Evolutionary conservation across 2,329 filamentous ascomycete species (phyloP).

Genomic region (Grosmannia penicillata): DNA sequence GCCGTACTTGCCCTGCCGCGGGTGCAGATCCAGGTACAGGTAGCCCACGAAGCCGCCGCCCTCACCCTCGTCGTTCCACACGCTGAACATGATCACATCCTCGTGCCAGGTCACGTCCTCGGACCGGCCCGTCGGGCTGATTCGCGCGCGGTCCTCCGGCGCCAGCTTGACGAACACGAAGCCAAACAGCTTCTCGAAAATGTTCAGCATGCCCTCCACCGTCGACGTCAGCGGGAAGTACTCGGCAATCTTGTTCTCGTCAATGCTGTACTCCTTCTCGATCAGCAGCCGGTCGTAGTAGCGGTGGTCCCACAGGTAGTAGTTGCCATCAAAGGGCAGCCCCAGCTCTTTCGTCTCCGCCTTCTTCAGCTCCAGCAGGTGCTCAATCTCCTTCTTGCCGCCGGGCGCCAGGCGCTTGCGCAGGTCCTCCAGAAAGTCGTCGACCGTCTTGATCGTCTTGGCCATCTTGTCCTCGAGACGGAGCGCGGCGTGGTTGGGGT

Average conservation of each 20-base stretch:
- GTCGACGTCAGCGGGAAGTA: conserved; percentile 69
- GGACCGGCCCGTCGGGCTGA: conserved; percentile 53
- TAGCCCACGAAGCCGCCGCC: conserved; percentile 66
- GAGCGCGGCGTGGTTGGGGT: conserved; percentile 62
- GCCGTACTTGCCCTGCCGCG: conserved; percentile 68
- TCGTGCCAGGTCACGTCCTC: conserved; percentile 69
- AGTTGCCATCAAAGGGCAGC: conserved; percentile 47
- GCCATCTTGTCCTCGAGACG: conserved; percentile 77
- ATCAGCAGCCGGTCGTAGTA: conserved; percentile 72
- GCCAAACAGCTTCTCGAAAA: conserved; percentile 73
- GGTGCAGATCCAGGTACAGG: conserved; percentile 69
- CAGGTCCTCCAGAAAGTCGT: conserved; percentile 58
- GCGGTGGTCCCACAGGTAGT: conserved; percentile 71
- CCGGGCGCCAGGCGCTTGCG: conserved; percentile 51
- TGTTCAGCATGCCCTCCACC: conserved; percentile 63
- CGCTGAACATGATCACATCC: conserved; percentile 69
- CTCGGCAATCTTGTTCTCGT: conserved; percentile 67
- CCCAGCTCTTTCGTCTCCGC: conserved; percentile 47
- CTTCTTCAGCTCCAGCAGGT: conserved; percentile 62
- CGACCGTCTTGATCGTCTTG: conserved; percentile 57
- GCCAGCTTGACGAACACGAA: conserved; percentile 62
- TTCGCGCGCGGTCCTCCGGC: conserved; percentile 45
- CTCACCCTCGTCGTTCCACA: conserved; percentile 56
- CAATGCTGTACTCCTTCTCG: conserved; percentile 65
- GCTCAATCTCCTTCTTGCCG: conserved; percentile 53